phyloP scores from a whole-genome alignment of 495 filamentous ascomycete species.

The Annulohypoxylon maeteangense region DNA sequence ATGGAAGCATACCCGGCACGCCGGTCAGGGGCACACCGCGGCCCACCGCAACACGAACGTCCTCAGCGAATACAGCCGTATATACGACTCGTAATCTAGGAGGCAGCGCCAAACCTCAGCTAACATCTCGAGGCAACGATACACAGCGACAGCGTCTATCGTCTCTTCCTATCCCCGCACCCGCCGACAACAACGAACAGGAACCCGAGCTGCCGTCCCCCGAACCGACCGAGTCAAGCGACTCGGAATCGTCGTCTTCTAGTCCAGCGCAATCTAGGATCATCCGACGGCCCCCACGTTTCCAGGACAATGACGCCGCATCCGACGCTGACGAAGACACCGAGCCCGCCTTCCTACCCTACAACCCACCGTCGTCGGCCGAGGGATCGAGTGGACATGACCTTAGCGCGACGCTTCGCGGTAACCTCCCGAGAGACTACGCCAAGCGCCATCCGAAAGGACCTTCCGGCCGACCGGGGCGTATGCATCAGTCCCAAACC shows the following conservation, averaged over 20 bases:
- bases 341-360: slow-evolving; percentile 79
- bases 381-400: slow-evolving; percentile 57
- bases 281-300: slow-evolving; percentile 67
- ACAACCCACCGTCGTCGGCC: slow-evolving; percentile 46
- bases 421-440: slow-evolving; percentile 56
- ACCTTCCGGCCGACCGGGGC: slow-evolving; percentile 34
- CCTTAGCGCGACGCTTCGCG: slow-evolving; percentile 69
- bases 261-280: slow-evolving; percentile 62
- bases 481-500: slow-evolving; percentile 57
- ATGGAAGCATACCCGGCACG: slow-evolving; percentile 51
- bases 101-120: slow-evolving; percentile 27
- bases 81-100: slow-evolving; percentile 48
- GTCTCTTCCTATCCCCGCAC: slow-evolving; percentile 46
- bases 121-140: slow-evolving; percentile 39
- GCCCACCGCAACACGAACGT: slow-evolving; percentile 63
- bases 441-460: slow-evolving; percentile 48
- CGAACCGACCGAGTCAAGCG: slow-evolving; percentile 49
- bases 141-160: slow-evolving; percentile 47
- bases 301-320: slow-evolving; percentile 54
- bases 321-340: slow-evolving; percentile 58
- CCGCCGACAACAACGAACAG: slow-evolving; percentile 27
- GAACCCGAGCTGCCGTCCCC: slow-evolving; percentile 49
- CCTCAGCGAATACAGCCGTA: slow-evolving; percentile 68
- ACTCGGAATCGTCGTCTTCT: slow-evolving; percentile 51
- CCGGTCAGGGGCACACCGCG: slow-evolving; percentile 50